A percentile compares a stretch with the other conserved stretches of the same genome.
phyloP scores from a whole-genome alignment of 2,329 filamentous ascomycete genomes.

The Fusarium sororula region DNA sequence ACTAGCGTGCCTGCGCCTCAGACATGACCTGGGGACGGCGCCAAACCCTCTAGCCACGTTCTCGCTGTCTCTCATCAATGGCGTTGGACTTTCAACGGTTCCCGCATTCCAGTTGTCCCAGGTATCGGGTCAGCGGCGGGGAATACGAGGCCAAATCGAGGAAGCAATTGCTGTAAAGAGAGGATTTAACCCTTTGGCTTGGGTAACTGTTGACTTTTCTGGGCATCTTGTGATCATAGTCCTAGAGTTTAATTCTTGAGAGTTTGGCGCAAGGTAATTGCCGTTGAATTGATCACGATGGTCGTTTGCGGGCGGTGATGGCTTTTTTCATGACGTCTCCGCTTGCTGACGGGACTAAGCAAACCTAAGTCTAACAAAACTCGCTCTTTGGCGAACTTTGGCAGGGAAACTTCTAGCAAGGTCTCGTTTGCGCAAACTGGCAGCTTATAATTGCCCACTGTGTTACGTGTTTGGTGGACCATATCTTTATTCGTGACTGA shows the following conservation, averaged over 20 bases:
- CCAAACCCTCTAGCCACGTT: slow-evolving; percentile 9
- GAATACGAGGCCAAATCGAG: background rate
- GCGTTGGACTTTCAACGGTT: background rate
- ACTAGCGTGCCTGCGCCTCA: background rate
- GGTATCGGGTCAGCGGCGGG: background rate
- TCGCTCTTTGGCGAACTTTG: background rate
- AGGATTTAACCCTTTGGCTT: background rate
- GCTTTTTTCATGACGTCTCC: background rate
- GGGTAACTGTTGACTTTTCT: background rate
- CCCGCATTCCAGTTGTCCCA: slow-evolving; percentile 2
- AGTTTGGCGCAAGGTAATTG: background rate
- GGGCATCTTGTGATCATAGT: background rate
- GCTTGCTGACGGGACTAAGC: background rate
- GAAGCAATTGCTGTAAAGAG: background rate
- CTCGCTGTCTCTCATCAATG: background rate
- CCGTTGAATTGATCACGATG: background rate
- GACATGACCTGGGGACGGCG: background rate
- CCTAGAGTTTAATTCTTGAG: background rate
- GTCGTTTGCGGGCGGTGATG: background rate
- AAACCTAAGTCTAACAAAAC: background rate
- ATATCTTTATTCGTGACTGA: no score
- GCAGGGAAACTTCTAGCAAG: no score
- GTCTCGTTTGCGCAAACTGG: background rate
- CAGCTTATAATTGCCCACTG: background rate
- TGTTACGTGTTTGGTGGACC: background rate